Evolutionary conservation across 1,139 yeast species (phyloP).

Genomic region (Saccharomyces hybrid): DNA sequence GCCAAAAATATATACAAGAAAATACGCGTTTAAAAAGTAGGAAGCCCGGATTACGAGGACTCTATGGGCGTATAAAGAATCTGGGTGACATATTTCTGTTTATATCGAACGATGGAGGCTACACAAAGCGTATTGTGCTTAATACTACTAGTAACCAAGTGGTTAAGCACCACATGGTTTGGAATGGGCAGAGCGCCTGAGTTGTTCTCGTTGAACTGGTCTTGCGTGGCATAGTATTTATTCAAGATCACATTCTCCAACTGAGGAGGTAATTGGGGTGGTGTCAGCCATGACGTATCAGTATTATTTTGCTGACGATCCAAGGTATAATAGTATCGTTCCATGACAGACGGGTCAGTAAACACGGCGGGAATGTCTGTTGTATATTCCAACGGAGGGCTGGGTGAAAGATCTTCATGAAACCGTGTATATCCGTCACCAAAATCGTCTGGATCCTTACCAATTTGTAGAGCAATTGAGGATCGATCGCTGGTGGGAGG

Average conservation of each 20-base stretch:
- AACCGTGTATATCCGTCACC: conserved; percentile 69
- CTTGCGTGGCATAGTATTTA: conserved; percentile 47
- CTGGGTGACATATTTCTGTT: conserved; percentile 85
- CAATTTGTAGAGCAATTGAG: conserved; percentile 29
- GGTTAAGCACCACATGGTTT: conserved; percentile 91
- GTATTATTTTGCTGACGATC: conserved; percentile 64
- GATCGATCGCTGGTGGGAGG: conserved; percentile 31
- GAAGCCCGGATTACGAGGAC: background rate
- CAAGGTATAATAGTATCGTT: conserved; percentile 67
- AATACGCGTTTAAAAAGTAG: background rate
- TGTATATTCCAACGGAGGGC: conserved; percentile 30
- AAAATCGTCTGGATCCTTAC: conserved; percentile 50
- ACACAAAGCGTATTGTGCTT: conserved; percentile 84
- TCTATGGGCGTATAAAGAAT: conserved; percentile 70
- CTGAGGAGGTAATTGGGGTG: conserved; percentile 95
- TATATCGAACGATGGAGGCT: conserved; percentile 87
- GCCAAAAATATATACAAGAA: conserved; percentile 7
- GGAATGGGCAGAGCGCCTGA: conserved; percentile 78
- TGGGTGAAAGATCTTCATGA: conserved; percentile 46
- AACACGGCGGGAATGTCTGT: conserved; percentile 78
- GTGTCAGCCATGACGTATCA: conserved; percentile 67
- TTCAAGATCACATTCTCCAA: conserved; percentile 86
- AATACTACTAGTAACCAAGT: conserved; percentile 88
- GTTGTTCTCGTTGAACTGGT: conserved; percentile 19
- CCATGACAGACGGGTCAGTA: conserved; percentile 73